Percentiles rank a stretch among this genome's conserved stretches.
These are phyloP conservation scores for Pseudogymnoascus pannorum DNA, from an alignment of 2,329 filamentous ascomycete genomes.

Conservation along the genomic window DNA sequence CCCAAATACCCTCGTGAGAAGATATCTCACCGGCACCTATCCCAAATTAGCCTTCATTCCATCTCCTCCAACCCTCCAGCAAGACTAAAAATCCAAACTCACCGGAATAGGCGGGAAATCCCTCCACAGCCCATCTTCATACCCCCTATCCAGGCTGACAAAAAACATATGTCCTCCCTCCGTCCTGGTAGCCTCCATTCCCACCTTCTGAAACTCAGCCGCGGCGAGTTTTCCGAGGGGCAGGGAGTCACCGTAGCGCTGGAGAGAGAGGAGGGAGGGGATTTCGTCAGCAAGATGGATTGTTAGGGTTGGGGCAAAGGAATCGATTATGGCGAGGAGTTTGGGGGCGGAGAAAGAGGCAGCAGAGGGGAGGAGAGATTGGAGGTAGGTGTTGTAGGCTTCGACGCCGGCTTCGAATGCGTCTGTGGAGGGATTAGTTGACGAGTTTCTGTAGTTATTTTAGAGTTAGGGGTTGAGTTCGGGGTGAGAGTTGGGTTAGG, in stretches of 20 bases:
- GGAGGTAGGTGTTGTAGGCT: constrained; percentile 13
- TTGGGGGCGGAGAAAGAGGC: constrained; percentile 12
- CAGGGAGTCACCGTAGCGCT: constrained; percentile 10
- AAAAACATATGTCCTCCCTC: constrained; percentile 17
- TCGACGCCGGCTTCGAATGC: constrained; percentile 15
- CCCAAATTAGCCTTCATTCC: not conserved
- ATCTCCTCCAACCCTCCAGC: not conserved
- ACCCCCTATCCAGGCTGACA: constrained; percentile 17
- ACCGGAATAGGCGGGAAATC: constrained; percentile 13
- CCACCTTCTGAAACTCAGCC: constrained; percentile 13
- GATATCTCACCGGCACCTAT: constrained; percentile 12
- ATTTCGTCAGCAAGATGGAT: not conserved
- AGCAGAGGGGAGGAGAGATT: not conserved
- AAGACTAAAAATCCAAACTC: not conserved
- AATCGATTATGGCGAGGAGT: constrained; percentile 7
- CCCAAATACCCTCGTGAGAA: constrained; percentile 13
- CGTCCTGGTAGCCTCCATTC: constrained; percentile 10
- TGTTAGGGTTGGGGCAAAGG: not conserved
- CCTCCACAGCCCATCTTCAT: constrained; percentile 16
- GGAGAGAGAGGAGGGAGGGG: constrained; percentile 9
- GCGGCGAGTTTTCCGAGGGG: constrained; percentile 7
- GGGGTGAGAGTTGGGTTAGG: not conserved
- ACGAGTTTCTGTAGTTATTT: too few species aligned
- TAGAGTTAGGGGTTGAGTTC: not conserved
- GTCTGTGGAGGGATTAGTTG: not conserved